A percentile compares a stretch with the other conserved stretches of the same genome.
Evolutionary conservation across 2,329 filamentous ascomycete species (phyloP).

Genomic region (Fonsecaea multimorphosa): DNA sequence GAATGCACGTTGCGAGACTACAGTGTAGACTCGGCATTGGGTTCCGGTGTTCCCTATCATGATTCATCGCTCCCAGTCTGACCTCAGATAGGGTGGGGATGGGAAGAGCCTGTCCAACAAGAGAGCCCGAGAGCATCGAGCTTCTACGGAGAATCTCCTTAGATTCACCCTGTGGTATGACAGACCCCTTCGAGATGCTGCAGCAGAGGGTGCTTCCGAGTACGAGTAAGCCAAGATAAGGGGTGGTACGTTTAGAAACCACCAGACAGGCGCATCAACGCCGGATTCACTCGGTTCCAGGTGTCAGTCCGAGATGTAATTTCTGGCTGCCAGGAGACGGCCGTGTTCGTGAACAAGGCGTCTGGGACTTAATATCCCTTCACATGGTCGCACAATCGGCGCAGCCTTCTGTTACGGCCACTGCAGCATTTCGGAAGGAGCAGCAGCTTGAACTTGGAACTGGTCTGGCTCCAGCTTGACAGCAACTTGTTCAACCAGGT

Average conservation of each 20-base stretch:
- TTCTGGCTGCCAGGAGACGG: background rate
- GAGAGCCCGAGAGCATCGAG: background rate
- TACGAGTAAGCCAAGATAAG: background rate
- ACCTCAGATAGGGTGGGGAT: background rate
- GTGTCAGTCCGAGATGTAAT: slow-evolving; percentile 18
- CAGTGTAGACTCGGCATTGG: background rate
- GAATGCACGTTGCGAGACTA: background rate
- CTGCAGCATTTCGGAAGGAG: slow-evolving; percentile 7
- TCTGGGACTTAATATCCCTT: background rate
- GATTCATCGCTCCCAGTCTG: background rate
- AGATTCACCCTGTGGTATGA: background rate
- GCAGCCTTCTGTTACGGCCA: background rate
- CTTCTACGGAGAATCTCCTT: background rate
- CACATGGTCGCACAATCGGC: background rate
- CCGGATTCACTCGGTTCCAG: background rate
- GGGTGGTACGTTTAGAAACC: background rate
- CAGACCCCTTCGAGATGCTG: background rate
- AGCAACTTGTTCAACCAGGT: background rate
- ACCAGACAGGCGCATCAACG: background rate
- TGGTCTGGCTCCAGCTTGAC: background rate
- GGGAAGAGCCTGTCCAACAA: background rate
- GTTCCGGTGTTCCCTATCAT: background rate
- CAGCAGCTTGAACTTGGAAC: background rate
- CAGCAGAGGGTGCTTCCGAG: background rate
- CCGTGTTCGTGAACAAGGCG: background rate